Base-by-base conservation (phyloP, 805 yeast species). In the Yarrowia keelungensis region DNA sequence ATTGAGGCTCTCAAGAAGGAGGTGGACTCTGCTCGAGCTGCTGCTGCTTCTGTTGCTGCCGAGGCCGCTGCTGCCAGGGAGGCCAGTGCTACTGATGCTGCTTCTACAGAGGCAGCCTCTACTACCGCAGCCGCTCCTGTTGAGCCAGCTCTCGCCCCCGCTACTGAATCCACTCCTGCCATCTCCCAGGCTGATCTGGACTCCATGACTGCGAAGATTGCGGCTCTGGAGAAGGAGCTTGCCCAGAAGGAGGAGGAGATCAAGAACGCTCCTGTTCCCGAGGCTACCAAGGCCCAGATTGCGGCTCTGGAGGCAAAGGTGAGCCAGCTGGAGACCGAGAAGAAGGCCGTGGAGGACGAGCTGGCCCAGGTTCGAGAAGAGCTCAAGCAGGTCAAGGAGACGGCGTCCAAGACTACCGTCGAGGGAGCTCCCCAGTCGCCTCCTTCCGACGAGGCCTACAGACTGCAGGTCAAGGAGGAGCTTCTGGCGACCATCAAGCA, bases 401-500 rank as follows among this genome's bases (percentile, higher is more conserved):
- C 69, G 54, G 50, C 65, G 7, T 4, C 65, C 65, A 43, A 59
- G 51, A 5, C 42, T 1, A 12, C 32, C 5, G 68, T 50, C 12
- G 61, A 68, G n/a, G 53, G 47, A 8, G 62, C 67, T 14, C 41
- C 67, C 11, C 70, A 68, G 54, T 69, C 54, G 3, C 43, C 70
- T 53, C 47, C 56, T 32, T 50, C 50, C 8, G 71, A n/a, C 69
- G 70, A 15, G 72, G 75, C 36, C 65, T 68, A 19, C 69, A 65
- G 35, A 67, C 70, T 9, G 67, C 70, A 62, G 69, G 71, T 35
- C 38, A 70, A 45, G n/a, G 79, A 77, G 35, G 78, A 62, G 56
- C 39, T 62, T 14, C 47, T 62, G 38, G 56, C 67, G n/a, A 4
- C 79, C 36, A 75, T 76, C 46, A 79, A 79, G 69, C 77, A 76